Evolutionary conservation across 768 basidiomycete genomes (phyloP).

Genomic region (Lactarius psammicola): DNA sequence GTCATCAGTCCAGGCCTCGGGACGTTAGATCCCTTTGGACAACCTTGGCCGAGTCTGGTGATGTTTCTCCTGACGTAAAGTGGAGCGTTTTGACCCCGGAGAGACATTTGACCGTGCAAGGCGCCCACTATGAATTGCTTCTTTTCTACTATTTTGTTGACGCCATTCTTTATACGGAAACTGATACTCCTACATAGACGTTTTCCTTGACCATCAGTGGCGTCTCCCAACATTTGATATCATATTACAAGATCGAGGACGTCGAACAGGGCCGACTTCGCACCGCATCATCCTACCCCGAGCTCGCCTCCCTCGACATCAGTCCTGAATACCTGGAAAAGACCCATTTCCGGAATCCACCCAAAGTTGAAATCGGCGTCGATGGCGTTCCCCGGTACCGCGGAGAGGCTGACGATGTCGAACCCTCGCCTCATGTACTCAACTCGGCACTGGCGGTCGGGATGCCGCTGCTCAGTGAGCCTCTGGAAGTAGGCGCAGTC

Average conservation of each 20-base stretch:
- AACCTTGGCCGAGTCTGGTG: conserved; percentile 13
- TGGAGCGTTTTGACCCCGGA: background rate
- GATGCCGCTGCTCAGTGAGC: conserved; percentile 29
- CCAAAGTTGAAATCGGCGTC: conserved; percentile 79
- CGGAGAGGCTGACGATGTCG: conserved; percentile 73
- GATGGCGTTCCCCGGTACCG: conserved; percentile 83
- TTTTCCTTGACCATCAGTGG: conserved; percentile 86
- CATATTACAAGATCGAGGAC: conserved; percentile 92
- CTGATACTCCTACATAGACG: conserved; percentile 51
- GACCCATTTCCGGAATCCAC: conserved; percentile 88
- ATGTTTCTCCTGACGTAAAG: conserved; percentile 19
- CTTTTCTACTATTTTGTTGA: conserved; percentile 6
- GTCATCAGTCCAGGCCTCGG: conserved; percentile 14
- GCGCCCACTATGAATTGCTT: conserved; percentile 5
- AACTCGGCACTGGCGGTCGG: conserved; percentile 28
- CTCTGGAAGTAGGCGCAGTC: conserved; percentile 22
- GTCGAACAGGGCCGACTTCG: conserved; percentile 86
- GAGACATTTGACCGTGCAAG: background rate
- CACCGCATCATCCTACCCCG: conserved; percentile 82
- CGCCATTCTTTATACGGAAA: conserved; percentile 13
- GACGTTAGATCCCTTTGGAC: conserved; percentile 8
- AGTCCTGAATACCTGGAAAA: conserved; percentile 85
- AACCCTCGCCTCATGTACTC: conserved; percentile 36
- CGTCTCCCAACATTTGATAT: conserved; percentile 88
- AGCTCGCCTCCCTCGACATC: conserved; percentile 84